Evolutionary conservation across 1,139 yeast genomes (phyloP).

Genomic region (Taphrina communis): DNA sequence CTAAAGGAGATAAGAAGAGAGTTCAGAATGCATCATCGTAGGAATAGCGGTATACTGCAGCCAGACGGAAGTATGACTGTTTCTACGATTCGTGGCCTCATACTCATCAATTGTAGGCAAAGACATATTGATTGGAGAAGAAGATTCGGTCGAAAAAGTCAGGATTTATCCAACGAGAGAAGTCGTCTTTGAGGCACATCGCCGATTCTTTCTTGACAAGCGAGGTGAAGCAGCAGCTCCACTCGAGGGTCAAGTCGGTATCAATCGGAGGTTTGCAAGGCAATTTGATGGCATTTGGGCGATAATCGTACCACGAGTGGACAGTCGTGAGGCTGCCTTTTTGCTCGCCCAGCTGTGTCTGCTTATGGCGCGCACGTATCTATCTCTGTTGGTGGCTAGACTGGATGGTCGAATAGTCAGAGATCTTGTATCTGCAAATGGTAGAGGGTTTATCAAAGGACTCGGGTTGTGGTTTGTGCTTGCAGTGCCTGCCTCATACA

Average conservation of each 20-base stretch:
- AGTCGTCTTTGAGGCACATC: constrained; percentile 72
- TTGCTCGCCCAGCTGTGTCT: constrained; percentile 75
- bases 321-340: constrained; percentile 70
- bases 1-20: constrained; percentile 2
- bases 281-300: constrained; percentile 81
- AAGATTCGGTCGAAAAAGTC: constrained; percentile 49
- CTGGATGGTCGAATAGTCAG: constrained; percentile 91
- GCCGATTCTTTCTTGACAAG: constrained; percentile 64
- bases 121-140: constrained; percentile 20
- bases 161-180: constrained; percentile 64
- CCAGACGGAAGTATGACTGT: constrained; percentile 13
- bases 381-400: constrained; percentile 82
- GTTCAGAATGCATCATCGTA: constrained; percentile 14
- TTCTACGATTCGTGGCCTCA: not conserved
- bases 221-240: constrained; percentile 49
- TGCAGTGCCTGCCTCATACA: constrained; percentile 92
- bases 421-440: constrained; percentile 83
- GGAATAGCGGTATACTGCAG: constrained; percentile 12
- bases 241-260: constrained; percentile 51
- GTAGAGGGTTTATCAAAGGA: constrained; percentile 75
- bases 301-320: constrained; percentile 70
- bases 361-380: constrained; percentile 81
- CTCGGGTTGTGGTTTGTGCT: constrained; percentile 83
- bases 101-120: not conserved
- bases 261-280: constrained; percentile 67